Conservation (phyloP, 495 filamentous ascomycete genomes). For the Lophium mytilinum region DNA sequence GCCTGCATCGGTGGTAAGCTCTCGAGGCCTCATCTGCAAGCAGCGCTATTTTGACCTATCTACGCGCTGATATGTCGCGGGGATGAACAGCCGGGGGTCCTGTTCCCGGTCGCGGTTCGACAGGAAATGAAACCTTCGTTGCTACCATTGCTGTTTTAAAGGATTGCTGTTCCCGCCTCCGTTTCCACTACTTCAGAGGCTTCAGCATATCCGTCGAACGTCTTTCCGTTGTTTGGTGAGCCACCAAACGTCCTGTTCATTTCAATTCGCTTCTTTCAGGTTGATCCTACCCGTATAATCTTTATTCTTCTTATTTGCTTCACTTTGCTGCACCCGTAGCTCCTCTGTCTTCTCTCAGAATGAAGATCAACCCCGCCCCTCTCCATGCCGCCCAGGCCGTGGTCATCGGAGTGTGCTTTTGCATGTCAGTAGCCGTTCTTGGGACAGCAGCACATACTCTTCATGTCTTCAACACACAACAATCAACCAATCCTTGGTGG, state of each 20-base stretch:
- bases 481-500: constrained; percentile 33
- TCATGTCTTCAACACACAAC: constrained; percentile 27
- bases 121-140: neutral
- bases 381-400: constrained; percentile 16
- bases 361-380: constrained; percentile 25
- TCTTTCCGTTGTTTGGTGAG: neutral
- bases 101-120: neutral
- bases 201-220: neutral
- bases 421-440: constrained; percentile 24
- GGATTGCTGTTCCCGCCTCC: neutral
- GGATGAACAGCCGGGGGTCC: neutral
- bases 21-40: neutral
- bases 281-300: neutral
- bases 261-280: neutral
- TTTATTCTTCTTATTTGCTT: neutral
- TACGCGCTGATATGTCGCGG: neutral
- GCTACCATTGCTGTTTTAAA: neutral
- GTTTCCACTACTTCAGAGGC: neutral
- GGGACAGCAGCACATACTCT: constrained; percentile 28
- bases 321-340: neutral
- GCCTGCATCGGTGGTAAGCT: neutral
- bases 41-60: neutral
- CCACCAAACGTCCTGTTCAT: neutral
- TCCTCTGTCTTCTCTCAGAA: constrained; percentile 1
- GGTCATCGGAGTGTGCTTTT: constrained; percentile 18